phyloP scores from a whole-genome alignment of 306 rosid genomes.

The Glycine tomentella region DNA sequence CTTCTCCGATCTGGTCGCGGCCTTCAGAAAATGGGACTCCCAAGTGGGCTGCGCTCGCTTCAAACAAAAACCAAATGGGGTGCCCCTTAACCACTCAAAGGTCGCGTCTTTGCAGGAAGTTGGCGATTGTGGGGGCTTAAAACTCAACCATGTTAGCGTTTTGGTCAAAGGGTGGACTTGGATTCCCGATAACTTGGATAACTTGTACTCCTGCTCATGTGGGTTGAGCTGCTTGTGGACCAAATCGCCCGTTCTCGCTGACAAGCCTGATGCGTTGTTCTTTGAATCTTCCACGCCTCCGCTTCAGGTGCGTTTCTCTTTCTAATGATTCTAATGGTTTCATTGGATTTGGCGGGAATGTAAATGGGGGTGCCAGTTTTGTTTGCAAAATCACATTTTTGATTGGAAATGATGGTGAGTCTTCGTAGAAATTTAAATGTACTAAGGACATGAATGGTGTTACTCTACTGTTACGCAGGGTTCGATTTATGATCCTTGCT shows the following conservation, averaged over 20 bases:
- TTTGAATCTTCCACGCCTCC: constrained; percentile 87
- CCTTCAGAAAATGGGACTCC: constrained; percentile 86
- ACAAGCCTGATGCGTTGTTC: constrained; percentile 84
- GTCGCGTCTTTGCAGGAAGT: constrained; percentile 62
- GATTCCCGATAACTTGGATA: constrained; percentile 96
- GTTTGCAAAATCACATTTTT: neutral
- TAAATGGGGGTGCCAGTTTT: constrained; percentile 2
- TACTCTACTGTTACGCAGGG: neutral
- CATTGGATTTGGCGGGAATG: neutral
- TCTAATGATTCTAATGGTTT: no score
- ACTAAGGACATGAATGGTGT: constrained; percentile 11
- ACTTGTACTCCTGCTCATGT: constrained; percentile 76
- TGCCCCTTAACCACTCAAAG: constrained; percentile 47
- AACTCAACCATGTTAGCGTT: constrained; percentile 64
- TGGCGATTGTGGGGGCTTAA: constrained; percentile 55
- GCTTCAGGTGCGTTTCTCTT: constrained; percentile 49
- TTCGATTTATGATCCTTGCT: constrained; percentile 29
- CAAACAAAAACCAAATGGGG: constrained; percentile 52
- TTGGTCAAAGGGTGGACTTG: constrained; percentile 95
- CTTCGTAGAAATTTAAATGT: no score
- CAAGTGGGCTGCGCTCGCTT: constrained; percentile 72
- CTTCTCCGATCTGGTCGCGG: constrained; percentile 65
- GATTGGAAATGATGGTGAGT: no score
- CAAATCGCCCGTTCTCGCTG: constrained; percentile 90
- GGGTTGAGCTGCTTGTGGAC: constrained; percentile 98